phyloP scores from a whole-genome alignment of 2,329 filamentous ascomycete genomes.

The Xylariaceae sp. region DNA sequence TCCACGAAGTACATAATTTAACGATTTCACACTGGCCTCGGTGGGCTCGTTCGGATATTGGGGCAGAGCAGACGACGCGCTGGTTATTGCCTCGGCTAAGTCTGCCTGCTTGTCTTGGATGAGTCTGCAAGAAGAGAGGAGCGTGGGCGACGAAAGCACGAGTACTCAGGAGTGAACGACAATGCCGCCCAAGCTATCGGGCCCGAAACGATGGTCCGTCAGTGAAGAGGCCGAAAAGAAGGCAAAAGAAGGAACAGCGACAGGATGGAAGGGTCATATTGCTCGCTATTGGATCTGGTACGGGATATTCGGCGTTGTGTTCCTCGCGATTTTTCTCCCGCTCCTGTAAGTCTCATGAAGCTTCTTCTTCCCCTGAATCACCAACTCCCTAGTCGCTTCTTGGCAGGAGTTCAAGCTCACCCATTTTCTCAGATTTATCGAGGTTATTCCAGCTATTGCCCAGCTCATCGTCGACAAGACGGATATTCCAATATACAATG shows the following conservation, averaged over 20 bases:
- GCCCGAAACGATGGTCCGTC: not conserved
- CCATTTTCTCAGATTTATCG: constrained; percentile 31
- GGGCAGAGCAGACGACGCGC: no score
- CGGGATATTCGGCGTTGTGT: constrained; percentile 32
- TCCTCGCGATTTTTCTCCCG: constrained; percentile 36
- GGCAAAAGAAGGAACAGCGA: not conserved
- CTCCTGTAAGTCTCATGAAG: constrained; percentile 31
- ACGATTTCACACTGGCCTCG: no score
- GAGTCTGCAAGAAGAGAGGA: no score
- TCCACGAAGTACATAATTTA: no score
- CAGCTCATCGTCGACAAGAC: constrained; percentile 36
- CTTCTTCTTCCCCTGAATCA: not conserved
- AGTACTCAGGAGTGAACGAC: no score
- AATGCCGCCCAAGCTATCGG: not conserved
- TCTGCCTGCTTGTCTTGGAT: no score
- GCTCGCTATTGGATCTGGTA: constrained; percentile 37
- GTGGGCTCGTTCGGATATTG: no score
- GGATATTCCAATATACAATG: constrained; percentile 33
- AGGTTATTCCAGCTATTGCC: constrained; percentile 37
- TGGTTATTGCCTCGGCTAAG: no score
- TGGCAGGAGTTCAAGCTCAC: not conserved
- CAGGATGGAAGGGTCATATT: constrained; percentile 31
- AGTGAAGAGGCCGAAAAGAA: constrained; percentile 16
- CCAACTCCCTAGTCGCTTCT: no score
- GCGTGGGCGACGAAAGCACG: no score